A percentile compares a stretch with the other conserved stretches of the same genome.
Conservation (phyloP, 108 stramenopile species). For the Nitzschia inconspicua region DNA sequence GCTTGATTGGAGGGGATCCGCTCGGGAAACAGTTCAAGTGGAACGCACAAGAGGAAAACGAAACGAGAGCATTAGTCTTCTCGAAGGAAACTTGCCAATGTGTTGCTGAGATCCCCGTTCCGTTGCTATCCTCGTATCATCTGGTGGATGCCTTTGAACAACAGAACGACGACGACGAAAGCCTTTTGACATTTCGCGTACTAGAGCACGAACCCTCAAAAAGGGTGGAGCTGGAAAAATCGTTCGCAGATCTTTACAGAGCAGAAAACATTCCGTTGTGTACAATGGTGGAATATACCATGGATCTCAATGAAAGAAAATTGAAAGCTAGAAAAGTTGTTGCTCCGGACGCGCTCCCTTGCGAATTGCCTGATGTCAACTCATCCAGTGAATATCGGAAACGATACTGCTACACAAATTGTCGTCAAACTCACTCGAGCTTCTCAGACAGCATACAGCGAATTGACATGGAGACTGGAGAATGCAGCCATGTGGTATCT, state of each 20-base stretch:
- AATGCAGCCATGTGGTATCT: conserved; percentile 9
- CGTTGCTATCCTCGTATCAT: conserved; percentile 4
- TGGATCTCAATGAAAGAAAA: conserved; percentile 2
- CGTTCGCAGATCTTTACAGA: conserved; percentile 29
- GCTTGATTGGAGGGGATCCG: conserved; percentile 5
- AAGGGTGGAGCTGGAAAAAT: conserved; percentile 16
- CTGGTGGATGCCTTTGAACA: conserved; percentile 5
- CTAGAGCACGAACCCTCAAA: conserved; percentile 3
- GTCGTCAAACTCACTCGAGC: conserved; percentile 1
- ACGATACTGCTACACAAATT: conserved; percentile 28
- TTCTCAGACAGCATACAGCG: conserved; percentile 30
- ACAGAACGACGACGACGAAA: too few relatives aligned
- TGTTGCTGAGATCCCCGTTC: not conserved
- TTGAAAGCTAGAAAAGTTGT: conserved; percentile 9
- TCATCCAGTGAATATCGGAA: not conserved
- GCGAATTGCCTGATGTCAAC: conserved; percentile 22
- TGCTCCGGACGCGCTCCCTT: not conserved
- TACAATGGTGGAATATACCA: conserved; percentile 20
- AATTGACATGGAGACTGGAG: conserved; percentile 20
- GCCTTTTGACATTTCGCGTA: not conserved
- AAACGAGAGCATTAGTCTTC: not conserved
- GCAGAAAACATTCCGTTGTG: not conserved
- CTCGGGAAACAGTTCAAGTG: conserved; percentile 22
- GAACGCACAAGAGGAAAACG: not conserved
- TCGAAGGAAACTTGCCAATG: not conserved